Evolutionary conservation across 306 rosid genomes (phyloP), one percentile per base, ranked within the genome.

Genomic region (Acmispon strigosus): DNA sequence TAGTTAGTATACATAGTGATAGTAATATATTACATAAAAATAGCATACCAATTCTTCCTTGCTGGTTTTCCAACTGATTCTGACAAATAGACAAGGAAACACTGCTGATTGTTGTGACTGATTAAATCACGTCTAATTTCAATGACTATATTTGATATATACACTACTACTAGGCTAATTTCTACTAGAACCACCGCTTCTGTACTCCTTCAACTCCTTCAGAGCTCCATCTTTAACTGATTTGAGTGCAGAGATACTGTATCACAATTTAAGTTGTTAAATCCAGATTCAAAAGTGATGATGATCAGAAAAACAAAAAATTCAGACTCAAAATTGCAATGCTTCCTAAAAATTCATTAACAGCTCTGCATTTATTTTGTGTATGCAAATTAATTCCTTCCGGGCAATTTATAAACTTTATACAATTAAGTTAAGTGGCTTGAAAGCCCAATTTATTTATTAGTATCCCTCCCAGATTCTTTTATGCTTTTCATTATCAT

Each of bases 171-270:
- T 79, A 75, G 82, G 80, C 89, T 78, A 81, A 47, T 75, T 69
- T 76, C 87, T 85, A 55, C 82, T 49, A 10, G 81, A 62, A 74
- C 44, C 73, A 37, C 76, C 74, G 72, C 72, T 83, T 64, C 67
- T 78, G 55, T 62, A 58, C 41, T 62, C 65, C 76, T 83, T 94
- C 86, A 86, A 58, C 41, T 62, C 65, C 76, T 83, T 94, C 86
- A 86, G 59, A 80, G 87, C 85, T 94, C 96, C 92, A 87, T 93
- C 97, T 93, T 89, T 89, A 94, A 74, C 62, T 89, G 96, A 80
- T 88, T 84, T 62, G 89, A 80, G 78, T 86, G 96, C 87, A 87
- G 82, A 75, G 92, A 75, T 51, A 83, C 97, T 94, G 96, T 43
- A 56, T 69, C 72, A 80, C 76, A 80, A 43, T 76, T 54, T 48